Evolutionary conservation across 352 stramenopile species (phyloP), one percentile per base, ranked within the genome.

Genomic region (Paralagenidium karlingii): DNA sequence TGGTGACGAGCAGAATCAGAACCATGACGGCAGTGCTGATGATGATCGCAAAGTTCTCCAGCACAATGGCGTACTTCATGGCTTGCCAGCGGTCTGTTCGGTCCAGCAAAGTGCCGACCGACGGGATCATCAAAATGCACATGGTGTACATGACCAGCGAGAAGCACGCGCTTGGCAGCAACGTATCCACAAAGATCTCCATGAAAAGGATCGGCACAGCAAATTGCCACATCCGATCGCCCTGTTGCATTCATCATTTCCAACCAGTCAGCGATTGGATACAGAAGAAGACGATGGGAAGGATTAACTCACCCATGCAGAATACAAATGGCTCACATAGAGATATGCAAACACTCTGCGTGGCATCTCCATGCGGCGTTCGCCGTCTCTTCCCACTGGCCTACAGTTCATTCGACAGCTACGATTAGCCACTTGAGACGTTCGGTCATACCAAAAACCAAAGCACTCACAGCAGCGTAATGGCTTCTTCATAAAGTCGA

Each of bases 121-220:
- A 68, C 10, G 77, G 77, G 37, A 89, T 77, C 26, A 67, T 63
- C 39, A 75, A 42, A 38, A 91, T 71, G 30, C 74, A 82, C 8
- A 75, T 61, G 20, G 78, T 55, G 53, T 88, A 85, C 54, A 85
- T 82, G 29, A 58, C 63, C 13, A 84, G 52, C 27, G 71, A 70
- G 53, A 86, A 91, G 19, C 57, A 57, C 0, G 75, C 71, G 34
- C 71, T 91, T 5, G 75, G 77, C 21, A 91, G 50, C 28, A 88
- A 42, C 25, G 75, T 88, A 31, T 85, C 69, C 36, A 83, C 65
- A 31, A 89, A 89, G 40, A 89, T 70, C 34, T 89, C 75, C 63
- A 89, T 89, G 52, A 89, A 86, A 33, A 89, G 46, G 24, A 89
- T 70, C 37, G 75, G 75, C 8, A 85, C 63, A 3, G 75, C 71